Percentiles rank a stretch among this genome's conserved stretches.
Evolutionary conservation across 192 early-diverging fungal species (phyloP).

Genomic region (Coemansia biformis): DNA sequence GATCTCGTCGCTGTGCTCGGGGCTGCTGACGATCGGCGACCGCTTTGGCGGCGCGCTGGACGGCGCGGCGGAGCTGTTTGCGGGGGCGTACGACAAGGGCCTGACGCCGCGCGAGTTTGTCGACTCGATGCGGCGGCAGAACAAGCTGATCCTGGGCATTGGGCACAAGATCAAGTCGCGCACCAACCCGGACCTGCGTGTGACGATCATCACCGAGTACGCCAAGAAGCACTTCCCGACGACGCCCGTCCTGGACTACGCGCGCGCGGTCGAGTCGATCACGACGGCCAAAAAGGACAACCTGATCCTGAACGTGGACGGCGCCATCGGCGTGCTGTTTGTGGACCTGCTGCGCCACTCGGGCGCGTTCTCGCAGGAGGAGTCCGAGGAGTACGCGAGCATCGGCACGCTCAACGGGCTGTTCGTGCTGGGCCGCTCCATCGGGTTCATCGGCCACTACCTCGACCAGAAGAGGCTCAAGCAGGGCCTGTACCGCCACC

Average conservation of each 20-base stretch:
- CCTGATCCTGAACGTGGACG: conserved; percentile 91
- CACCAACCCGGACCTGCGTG: conserved; percentile 97
- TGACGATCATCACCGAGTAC: conserved; percentile 91
- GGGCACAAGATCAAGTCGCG: conserved; percentile 99
- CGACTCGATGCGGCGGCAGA: conserved; percentile 85
- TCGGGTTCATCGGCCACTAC: conserved; percentile 97
- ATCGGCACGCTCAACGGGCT: conserved; percentile 96
- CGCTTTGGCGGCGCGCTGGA: conserved; percentile 97
- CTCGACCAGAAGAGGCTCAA: conserved; percentile 98
- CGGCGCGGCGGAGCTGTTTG: conserved; percentile 91
- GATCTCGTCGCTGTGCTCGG: conserved; percentile 89
- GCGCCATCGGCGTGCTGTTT: conserved; percentile 90
- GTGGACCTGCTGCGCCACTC: conserved; percentile 90
- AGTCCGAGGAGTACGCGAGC: conserved; percentile 92
- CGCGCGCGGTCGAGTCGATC: conserved; percentile 87
- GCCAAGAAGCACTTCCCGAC: conserved; percentile 81
- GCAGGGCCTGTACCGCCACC: conserved; percentile 97
- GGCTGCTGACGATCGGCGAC: conserved; percentile 95
- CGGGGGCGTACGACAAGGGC: conserved; percentile 86
- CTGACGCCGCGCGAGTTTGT: conserved; percentile 93
- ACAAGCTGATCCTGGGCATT: conserved; percentile 97
- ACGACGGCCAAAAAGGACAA: conserved; percentile 99
- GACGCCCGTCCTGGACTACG: conserved; percentile 88
- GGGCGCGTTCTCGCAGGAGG: conserved; percentile 87
- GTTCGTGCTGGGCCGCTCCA: conserved; percentile 90